Conservation (phyloP, 352 stramenopile species). For the Pythium brachiatum region DNA sequence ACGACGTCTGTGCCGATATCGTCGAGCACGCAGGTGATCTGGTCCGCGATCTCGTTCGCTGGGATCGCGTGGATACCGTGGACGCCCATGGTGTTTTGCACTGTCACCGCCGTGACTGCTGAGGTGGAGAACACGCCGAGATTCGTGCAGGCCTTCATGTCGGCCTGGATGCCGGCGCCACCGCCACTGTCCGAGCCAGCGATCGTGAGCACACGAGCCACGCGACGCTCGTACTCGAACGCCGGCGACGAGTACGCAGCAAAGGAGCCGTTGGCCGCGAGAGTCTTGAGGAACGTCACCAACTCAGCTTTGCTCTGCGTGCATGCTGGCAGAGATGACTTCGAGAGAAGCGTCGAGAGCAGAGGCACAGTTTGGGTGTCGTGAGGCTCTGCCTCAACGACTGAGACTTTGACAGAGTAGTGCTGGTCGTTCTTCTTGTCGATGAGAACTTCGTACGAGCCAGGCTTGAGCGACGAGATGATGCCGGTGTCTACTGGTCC, state of each 20-base stretch:
- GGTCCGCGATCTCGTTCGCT: constrained; percentile 59
- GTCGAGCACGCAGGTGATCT: constrained; percentile 85
- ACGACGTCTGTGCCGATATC: constrained; percentile 88
- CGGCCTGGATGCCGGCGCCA: constrained; percentile 91
- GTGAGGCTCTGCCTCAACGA: not conserved
- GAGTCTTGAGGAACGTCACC: constrained; percentile 26
- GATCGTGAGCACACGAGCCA: constrained; percentile 85
- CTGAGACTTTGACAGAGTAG: not conserved
- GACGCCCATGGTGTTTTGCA: constrained; percentile 73
- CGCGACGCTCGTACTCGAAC: not conserved
- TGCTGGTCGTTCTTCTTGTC: not conserved
- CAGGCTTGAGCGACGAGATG: constrained; percentile 20
- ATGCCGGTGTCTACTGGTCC: constrained; percentile 16
- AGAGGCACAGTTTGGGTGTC: not conserved
- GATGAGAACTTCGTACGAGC: constrained; percentile 26
- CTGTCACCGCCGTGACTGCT: constrained; percentile 92
- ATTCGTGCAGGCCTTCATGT: constrained; percentile 89
- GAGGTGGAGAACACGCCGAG: constrained; percentile 82
- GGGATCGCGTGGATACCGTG: constrained; percentile 52
- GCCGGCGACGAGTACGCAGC: constrained; percentile 5
- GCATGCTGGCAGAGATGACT: not conserved
- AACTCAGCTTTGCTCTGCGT: constrained; percentile 23
- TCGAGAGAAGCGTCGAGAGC: constrained; percentile 2
- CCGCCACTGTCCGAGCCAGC: constrained; percentile 91
- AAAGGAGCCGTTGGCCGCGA: constrained; percentile 15